Conservation (phyloP, 306 rosid genomes). For the Quercus dentata region DNA sequence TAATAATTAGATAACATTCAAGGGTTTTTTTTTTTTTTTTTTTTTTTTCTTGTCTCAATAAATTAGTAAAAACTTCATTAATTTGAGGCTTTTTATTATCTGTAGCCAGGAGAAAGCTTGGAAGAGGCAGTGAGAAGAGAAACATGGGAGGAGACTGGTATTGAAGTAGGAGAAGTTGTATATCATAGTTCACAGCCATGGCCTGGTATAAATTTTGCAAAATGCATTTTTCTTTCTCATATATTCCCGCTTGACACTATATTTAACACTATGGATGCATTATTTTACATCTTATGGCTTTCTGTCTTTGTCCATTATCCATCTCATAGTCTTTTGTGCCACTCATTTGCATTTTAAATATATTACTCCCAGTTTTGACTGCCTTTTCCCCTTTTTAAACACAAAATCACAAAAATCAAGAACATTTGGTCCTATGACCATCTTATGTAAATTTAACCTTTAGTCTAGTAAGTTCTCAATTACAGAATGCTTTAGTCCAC, state of each 20-base stretch:
- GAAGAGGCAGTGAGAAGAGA: constrained; percentile 98
- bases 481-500: background rate
- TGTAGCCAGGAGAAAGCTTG: constrained; percentile 93
- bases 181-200: constrained; percentile 97
- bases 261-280: background rate
- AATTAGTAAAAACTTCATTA: constrained; percentile 1
- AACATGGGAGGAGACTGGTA: constrained; percentile 95
- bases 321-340: background rate
- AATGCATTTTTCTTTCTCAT: background rate
- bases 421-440: background rate
- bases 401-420: background rate
- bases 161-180: constrained; percentile 88
- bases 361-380: background rate
- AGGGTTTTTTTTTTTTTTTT: background rate
- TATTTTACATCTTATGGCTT: background rate
- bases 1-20: background rate
- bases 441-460: background rate
- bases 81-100: constrained; percentile 16
- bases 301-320: background rate
- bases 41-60: background rate
- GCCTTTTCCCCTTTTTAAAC: background rate
- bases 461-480: background rate
- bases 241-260: background rate
- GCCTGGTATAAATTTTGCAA: constrained; percentile 63
- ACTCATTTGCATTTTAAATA: background rate